Evolutionary conservation across 345 rosid species (phyloP).

Genomic region (Camelina hispida): DNA sequence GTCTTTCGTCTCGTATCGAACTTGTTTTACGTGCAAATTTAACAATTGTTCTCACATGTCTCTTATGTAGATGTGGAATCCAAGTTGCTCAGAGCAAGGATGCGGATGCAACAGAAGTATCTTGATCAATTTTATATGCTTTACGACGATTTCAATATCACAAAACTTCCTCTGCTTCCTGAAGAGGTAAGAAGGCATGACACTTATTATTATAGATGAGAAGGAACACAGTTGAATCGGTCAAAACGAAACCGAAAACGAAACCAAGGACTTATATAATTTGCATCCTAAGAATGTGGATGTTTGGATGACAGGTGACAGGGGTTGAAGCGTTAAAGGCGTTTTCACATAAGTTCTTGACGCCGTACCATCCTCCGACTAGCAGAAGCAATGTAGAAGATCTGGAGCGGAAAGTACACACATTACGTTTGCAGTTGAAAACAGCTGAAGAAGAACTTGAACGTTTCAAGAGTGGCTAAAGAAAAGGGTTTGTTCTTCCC

Average conservation of each 20-base stretch:
- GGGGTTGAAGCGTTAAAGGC: constrained; percentile 88
- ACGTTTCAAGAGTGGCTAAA: constrained; percentile 65
- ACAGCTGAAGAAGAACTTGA: constrained; percentile 81
- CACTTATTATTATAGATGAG: neutral
- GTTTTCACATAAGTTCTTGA: constrained; percentile 67
- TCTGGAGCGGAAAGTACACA: constrained; percentile 58
- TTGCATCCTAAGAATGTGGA: neutral
- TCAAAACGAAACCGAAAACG: neutral
- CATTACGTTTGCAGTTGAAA: constrained; percentile 57
- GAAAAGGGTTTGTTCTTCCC: constrained; percentile 42
- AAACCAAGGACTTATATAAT: constrained; percentile 1
- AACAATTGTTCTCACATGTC: constrained; percentile 9
- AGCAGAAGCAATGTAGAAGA: constrained; percentile 56
- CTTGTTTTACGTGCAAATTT: neutral
- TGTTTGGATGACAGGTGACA: constrained; percentile 66
- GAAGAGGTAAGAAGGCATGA: constrained; percentile 69
- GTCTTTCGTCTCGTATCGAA: constrained; percentile 21
- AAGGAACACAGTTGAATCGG: neutral
- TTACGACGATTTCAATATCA: constrained; percentile 96
- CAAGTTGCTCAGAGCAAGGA: constrained; percentile 90
- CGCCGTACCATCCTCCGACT: constrained; percentile 62
- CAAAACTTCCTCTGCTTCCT: constrained; percentile 93
- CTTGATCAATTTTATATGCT: constrained; percentile 98
- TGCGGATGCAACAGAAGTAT: constrained; percentile 97
- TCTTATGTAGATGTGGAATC: constrained; percentile 73